Percentiles rank a stretch among this genome's conserved stretches.
These are phyloP conservation scores for Gloeopeniophorella convolvens DNA, from an alignment of 768 basidiomycete genomes.

Conservation along the genomic window DNA sequence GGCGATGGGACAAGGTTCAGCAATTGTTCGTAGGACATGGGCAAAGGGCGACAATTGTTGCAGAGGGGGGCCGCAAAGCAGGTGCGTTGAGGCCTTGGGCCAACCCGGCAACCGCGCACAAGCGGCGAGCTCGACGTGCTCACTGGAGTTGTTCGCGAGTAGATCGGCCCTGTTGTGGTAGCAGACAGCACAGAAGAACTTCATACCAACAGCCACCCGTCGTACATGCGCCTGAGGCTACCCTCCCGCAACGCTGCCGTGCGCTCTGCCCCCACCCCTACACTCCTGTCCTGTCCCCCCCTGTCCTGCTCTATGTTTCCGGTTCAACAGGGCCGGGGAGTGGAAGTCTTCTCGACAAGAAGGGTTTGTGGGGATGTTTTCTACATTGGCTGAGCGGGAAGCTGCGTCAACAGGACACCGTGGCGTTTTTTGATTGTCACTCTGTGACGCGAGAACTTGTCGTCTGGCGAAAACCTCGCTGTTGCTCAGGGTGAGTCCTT, in stretches of 20 bases:
- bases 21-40: no score
- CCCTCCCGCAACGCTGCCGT: background rate
- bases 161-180: background rate
- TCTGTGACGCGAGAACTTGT: conserved; percentile 97
- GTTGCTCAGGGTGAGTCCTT: no score
- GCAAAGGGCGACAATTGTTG: background rate
- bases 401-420: conserved; percentile 82
- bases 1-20: no score
- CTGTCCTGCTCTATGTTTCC: background rate
- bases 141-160: no score
- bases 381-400: conserved; percentile 82
- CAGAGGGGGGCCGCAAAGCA: background rate
- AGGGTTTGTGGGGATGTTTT: background rate
- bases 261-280: background rate
- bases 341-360: no score
- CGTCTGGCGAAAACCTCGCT: conserved; percentile 99
- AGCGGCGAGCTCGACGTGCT: background rate
- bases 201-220: background rate
- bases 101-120: background rate
- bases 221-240: conserved; percentile 8
- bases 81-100: background rate
- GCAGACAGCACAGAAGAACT: background rate
- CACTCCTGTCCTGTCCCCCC: background rate
- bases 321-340: no score
- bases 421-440: conserved; percentile 96